Evolutionary conservation across 306 rosid genomes (phyloP), one percentile per base, ranked within the genome.

Genomic region (Argentina anserina): DNA sequence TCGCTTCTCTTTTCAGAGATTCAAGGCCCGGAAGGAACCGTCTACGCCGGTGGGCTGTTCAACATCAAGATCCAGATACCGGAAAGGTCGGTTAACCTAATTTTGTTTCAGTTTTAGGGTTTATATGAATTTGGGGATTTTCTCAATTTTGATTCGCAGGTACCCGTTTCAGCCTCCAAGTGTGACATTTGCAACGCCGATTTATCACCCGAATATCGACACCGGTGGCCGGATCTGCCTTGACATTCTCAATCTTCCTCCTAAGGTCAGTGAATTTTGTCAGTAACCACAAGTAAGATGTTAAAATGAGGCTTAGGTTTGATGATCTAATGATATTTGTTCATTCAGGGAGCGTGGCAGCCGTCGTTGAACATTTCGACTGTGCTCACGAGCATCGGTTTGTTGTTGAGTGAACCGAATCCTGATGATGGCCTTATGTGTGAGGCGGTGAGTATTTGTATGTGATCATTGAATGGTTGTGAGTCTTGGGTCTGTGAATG

Each of bases 391-490:
- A 79, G 81, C 71, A 76, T 83, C 13, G 84, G 86, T 9, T 75
- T 79, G 76, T 56, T 83, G 39, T 58, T 83, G 65, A 83, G 86
- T 58, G 86, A 79, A 39, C 84, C 84, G 50, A 83, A 83, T 72
- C 84, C 86, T 25, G 86, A 83, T 40, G 84, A 83, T 68, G 86
- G 86, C 18, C 72, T 83, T 6, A 83, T 83, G 84, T 67, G 86
- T 68, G 86, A 83, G 34, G 79, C 66, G 4, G 84, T 83, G 60
- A 71, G 84, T 76, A n/a, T 45, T 60, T 47, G 26, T 37, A 26
- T 14, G 0, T 50, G 20, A 5, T 47, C 15, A 45, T 45, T 46
- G 41, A 13, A 12, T 41, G 43, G 70, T 67, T 47, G 42, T 60
- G 56, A 43, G 37, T 9, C 20, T 68, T 39, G 17, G 46, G 66